Base-by-base conservation (phyloP, 2,329 filamentous ascomycete genomes). In the Fusarium buxicola region DNA sequence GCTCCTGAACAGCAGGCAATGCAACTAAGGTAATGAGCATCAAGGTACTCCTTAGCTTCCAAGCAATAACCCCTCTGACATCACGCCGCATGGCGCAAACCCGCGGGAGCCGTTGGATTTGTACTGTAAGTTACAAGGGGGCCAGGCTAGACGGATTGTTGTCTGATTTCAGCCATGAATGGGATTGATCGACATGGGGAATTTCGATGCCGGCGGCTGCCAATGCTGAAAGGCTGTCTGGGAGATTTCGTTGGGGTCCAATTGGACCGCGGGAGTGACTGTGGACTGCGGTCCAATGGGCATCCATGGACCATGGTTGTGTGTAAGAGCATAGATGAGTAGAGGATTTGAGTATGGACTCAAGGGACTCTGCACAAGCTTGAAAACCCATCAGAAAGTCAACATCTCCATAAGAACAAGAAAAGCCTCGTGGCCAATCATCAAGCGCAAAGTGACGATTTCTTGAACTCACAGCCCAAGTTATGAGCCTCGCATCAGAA, bases 1-100 rank as follows among this genome's bases (percentile, higher is more conserved):
- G n/a, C 6, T 21, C 21, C 4, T 4, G 21, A 21, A 6, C 21
- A 21, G 21, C 21, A 21, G n/a, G n/a, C n/a, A n/a, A n/a, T n/a
- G n/a, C n/a, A n/a, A n/a, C n/a, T n/a, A n/a, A n/a, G n/a, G n/a
- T n/a, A 21, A 21, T 21, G 4, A 21, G 41, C 50, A 49, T 11
- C 36, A 27, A 39, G 28, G 24, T 38, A n/a, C n/a, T n/a, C n/a
- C n/a, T n/a, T n/a, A 21, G 28, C 15, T 48, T 48, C 15, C 21
- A 28, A n/a, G 11, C 24, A 41, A 18, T 9, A 4, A 34, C 11
- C 9, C 40, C 48, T 49, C 52, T 68, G 60, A 65, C 63, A 68
- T 69, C 64, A 67, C 59, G 35, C 5, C 11, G 35, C 44, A 27
- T 57, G 43, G 34, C 13, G 8, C 12, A 16, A 18, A 34, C 8